Evolutionary conservation across 140 eudicot species (phyloP).

Genomic region (Erigeron philadelphicus): DNA sequence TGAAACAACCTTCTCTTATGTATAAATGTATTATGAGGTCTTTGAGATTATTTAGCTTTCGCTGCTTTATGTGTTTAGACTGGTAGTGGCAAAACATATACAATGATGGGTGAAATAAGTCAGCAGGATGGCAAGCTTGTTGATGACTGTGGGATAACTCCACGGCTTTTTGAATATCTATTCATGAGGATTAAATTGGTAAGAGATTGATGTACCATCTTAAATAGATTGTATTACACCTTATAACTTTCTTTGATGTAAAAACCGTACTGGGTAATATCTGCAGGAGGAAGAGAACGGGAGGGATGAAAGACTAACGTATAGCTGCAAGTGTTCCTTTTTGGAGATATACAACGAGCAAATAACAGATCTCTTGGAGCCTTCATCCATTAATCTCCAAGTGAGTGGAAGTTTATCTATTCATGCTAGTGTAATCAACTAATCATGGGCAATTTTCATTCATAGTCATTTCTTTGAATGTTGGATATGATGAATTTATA

Average conservation of each 20-base stretch:
- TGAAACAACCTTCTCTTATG: neutral
- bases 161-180: constrained; percentile 74
- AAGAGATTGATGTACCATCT: constrained; percentile 24
- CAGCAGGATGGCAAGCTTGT: constrained; percentile 49
- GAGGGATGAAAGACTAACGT: constrained; percentile 56
- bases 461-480: neutral
- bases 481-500: constrained; percentile 22
- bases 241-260: constrained; percentile 1
- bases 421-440: constrained; percentile 16
- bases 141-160: constrained; percentile 80
- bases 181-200: constrained; percentile 72
- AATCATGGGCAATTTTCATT: neutral
- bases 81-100: constrained; percentile 92
- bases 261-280: constrained; percentile 2
- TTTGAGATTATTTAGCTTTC: constrained; percentile 17
- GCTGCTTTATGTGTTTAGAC: constrained; percentile 46
- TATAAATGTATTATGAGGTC: constrained; percentile 18
- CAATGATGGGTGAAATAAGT: constrained; percentile 90
- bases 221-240: constrained; percentile 25
- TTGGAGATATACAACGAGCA: constrained; percentile 93
- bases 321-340: constrained; percentile 90
- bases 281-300: constrained; percentile 76
- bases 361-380: constrained; percentile 82
- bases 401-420: constrained; percentile 33
- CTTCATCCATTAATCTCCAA: constrained; percentile 75